Base-by-base conservation (phyloP, 1,139 yeast species). In the Geotrichum carabidarum region DNA sequence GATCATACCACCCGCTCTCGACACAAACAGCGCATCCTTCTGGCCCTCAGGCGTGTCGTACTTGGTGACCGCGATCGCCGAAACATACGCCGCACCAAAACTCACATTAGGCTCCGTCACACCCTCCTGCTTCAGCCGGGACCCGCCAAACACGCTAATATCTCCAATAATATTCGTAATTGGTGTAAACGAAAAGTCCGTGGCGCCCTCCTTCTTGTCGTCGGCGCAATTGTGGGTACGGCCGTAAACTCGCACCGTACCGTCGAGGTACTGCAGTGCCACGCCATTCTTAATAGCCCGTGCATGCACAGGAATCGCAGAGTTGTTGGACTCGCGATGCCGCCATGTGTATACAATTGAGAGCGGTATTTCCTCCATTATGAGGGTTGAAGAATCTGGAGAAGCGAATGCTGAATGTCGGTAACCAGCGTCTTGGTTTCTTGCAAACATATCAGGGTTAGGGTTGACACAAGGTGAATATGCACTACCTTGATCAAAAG, bases 301-400 rank as follows among this genome's bases (percentile, higher is more conserved):
- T 5, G 51, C 56, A 17, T 48, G 51, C 12, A 53, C 37, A 8
- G 56, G 56, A 17, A 53, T 50, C 4, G 52, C 52, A 15, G 50
- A 48, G 18, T 36, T 43, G 36, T 43, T 48, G 11, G 51, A 48
- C 32, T 53, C 56, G 2, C 56, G 48, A 14, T 53, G 56, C 38
- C 50, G 44, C 56, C 56, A 53, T 12, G 56, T 53, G 14, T 47
- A 48, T 8, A 53, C 56, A 11, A 44, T 17, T 18, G 52, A 43
- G 8, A 53, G 30, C 22, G 52, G 48, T 17, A 18, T 14, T 4
- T 37, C 45, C 7, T 46, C 42, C 55, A 52, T 52, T 32, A 15
- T 32, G 17, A 37, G 27, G 27, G 27, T 22, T 22, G 27, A 22
- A 22, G 3, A 22, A 22, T 22, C 27, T 22, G 27, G 27, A 22